Evolutionary conservation across 345 rosid species (phyloP), one percentile per base, ranked within the genome.

Genomic region (Citrus trifoliata): DNA sequence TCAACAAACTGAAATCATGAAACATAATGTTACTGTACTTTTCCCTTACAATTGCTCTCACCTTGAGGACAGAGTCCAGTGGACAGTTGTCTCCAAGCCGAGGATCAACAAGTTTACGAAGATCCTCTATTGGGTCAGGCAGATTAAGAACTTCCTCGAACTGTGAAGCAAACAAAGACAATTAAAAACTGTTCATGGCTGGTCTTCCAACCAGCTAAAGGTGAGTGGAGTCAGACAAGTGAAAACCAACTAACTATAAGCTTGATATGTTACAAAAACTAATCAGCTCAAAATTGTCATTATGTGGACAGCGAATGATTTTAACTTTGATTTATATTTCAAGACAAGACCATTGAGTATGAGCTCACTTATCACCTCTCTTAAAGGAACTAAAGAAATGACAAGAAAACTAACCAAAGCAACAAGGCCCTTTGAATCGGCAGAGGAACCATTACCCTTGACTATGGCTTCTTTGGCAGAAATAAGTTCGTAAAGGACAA

Each of bases 381-480:
- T 51, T 73, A 35, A 37, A 21, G 38, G 74, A 24, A 74, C 65
- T 28, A 10, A 67, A 67, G 38, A 78, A 68, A 65, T 18, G 76
- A 24, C 18, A 78, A 78, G 74, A 79, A 67, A 74, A 85, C 73
- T 83, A 70, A 96, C 99, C 98, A 96, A 83, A 78, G 89, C 93
- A 77, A 96, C 97, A 18, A 96, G 98, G 65, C 98, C 95, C 83
- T 83, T 91, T 33, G 98, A 82, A 72, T 93, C 97, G 73, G 91
- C 76, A 67, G 42, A 25, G 13, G 91, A 56, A 67, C 79, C 89
- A 24, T 79, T 88, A 18, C 67, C 19, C 86, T 87, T 93, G 80
- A 94, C 94, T n/a, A 96, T 89, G 18, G 98, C 98, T 25, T 87
- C 92, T 84, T 94, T 96, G 5, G 95, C 99, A 65, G 99, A 94